Base-by-base conservation (phyloP, 768 basidiomycete species). In the Mycena crocata region DNA sequence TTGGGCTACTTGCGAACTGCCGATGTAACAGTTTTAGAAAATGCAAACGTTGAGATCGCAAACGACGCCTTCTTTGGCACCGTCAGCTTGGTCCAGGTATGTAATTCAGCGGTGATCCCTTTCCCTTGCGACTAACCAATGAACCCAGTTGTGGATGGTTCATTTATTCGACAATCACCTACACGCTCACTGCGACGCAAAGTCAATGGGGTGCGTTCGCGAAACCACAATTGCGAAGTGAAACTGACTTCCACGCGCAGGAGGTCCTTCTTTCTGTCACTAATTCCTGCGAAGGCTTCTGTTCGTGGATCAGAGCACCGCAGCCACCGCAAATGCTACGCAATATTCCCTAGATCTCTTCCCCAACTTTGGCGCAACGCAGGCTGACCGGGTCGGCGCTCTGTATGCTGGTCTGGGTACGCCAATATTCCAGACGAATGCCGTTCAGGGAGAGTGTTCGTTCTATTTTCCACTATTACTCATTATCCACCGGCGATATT, bases 81-180 rank as follows among this genome's bases (percentile, higher is more conserved):
- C 15, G 74, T 40, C 31, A 37, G 57, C 24, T 75, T 77, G n/a
- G 64, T 71, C 23, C 78, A 79, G 0, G 77, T 81, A 6, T n/a
- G n/a, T n/a, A n/a, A n/a, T n/a, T n/a, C n/a, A n/a, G n/a, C n/a
- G n/a, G n/a, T n/a, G n/a, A n/a, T n/a, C n/a, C n/a, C n/a, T n/a
- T n/a, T n/a, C n/a, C n/a, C n/a, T n/a, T n/a, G n/a, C n/a, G n/a
- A n/a, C n/a, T n/a, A n/a, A n/a, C n/a, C n/a, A n/a, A n/a, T n/a
- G n/a, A n/a, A n/a, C n/a, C n/a, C n/a, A n/a, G n/a, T n/a, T n/a
- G 70, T 81, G 2, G 80, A 81, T 44, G 80, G 75, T 5, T 71
- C 71, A 2, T 77, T 79, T 55, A 81, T 81, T 30, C 23, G 68
- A 8, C 80, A 80, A 39, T 71, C 71, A 32, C 79, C 80, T 3